Base-by-base conservation (phyloP, 148 eudicot species). In the Rhododendron ovatum region DNA sequence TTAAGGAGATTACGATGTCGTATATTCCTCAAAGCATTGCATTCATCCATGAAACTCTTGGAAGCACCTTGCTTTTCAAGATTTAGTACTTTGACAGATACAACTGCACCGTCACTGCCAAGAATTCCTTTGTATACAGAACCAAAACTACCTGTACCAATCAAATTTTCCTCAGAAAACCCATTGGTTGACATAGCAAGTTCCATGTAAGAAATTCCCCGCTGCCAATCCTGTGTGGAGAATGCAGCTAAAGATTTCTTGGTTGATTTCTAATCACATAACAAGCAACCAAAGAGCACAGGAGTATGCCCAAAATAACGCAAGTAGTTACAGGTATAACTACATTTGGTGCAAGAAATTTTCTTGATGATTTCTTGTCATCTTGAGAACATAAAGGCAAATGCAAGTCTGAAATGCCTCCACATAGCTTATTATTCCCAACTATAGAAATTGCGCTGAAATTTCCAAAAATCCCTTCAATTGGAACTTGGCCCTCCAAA, bases 401-500 rank as follows among this genome's bases (percentile, higher is more conserved):
- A 67, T 86, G 80, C 18, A 93, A 81, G 53, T 80, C 82, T 20
- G 39, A 57, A 53, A 90, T 71, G 61, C 90, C 93, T 53, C 92
- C 93, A 86, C 88, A 93, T 35, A 91, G 84, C 45, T 83, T 67
- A 24, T 15, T 81, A 26, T 92, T 92, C 45, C 90, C 91, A 0
- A 7, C 53, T 0, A 92, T 14, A 15, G 85, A 83, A 17, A 91
- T 10, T 26, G 87, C 89, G 30, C 77, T 87, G 24, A 75, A n/a
- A 81, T 92, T 92, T 7, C 26, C 4, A 47, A 90, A 92, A 15
- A 89, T 87, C 47, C 94, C 91, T 65, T 7, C n/a, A 0, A 22
- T 82, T 74, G 94, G 92, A 13, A 92, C 87, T 26, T 55, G 57
- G 20, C 94, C 92, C 82, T 88, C 90, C 24, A 92, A 84, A 78